Percentiles rank a stretch among this genome's conserved stretches.
phyloP scores from a whole-genome alignment of 805 yeast species.

The Brettanomyces anomalus region DNA sequence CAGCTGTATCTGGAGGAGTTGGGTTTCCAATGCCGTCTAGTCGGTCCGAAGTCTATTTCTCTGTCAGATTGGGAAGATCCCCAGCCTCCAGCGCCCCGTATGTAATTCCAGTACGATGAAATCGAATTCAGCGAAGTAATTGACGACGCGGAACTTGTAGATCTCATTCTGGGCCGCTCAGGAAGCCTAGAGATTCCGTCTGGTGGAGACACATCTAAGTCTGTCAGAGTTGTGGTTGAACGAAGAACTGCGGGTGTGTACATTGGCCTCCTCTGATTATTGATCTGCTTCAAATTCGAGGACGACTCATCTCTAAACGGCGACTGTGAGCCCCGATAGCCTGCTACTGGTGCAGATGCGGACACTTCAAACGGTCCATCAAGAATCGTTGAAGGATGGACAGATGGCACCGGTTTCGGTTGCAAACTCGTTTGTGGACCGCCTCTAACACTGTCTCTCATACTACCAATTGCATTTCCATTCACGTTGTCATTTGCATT shows the following conservation, averaged over 20 bases:
- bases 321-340: constrained; percentile 15
- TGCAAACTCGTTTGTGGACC: neutral
- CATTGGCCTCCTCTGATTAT: constrained; percentile 76
- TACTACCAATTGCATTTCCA: too few relatives aligned
- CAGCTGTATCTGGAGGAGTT: constrained; percentile 62
- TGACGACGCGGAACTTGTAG: constrained; percentile 15
- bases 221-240: constrained; percentile 13
- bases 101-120: constrained; percentile 19
- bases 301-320: constrained; percentile 21
- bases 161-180: constrained; percentile 10
- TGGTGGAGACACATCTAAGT: constrained; percentile 7
- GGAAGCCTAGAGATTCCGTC: neutral
- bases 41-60: constrained; percentile 28
- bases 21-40: constrained; percentile 64
- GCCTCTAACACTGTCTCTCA: too few relatives aligned
- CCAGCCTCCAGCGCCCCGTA: constrained; percentile 7
- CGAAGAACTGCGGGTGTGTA: constrained; percentile 86
- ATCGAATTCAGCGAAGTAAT: constrained; percentile 19
- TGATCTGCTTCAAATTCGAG: constrained; percentile 53
- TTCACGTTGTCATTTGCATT: too few relatives aligned
- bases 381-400: constrained; percentile 1
- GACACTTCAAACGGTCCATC: neutral
- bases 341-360: constrained; percentile 1
- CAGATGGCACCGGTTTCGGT: neutral
- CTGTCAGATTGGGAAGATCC: neutral